A percentile compares a stretch with the other conserved stretches of the same genome.
Evolutionary conservation across 495 filamentous ascomycete genomes (phyloP).

Genomic region (Neurospora sp.): DNA sequence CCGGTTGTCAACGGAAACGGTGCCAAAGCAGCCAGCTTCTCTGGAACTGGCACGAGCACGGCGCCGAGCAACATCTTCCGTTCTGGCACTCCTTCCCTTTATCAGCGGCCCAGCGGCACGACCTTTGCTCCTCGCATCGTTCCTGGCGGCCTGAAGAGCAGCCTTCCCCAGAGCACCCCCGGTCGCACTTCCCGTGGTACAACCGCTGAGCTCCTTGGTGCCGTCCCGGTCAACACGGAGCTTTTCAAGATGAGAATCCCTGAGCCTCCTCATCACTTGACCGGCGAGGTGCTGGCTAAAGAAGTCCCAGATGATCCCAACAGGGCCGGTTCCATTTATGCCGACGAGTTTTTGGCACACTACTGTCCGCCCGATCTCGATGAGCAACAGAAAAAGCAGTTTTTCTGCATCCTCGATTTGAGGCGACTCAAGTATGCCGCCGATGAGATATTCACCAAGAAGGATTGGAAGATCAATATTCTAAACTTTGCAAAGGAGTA

Average conservation of each 20-base stretch:
- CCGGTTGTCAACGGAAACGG: neutral
- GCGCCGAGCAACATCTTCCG: conserved; percentile 31
- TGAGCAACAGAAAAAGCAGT: conserved; percentile 39
- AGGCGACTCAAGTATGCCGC: conserved; percentile 42
- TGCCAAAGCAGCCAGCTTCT: conserved; percentile 16
- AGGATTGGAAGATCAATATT: conserved; percentile 44
- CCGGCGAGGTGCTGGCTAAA: conserved; percentile 35
- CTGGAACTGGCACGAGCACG: conserved; percentile 12
- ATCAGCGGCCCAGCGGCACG: conserved; percentile 18
- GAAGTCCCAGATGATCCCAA: conserved; percentile 33
- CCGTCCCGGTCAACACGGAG: conserved; percentile 26
- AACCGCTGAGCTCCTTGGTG: conserved; percentile 16
- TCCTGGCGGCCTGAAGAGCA: conserved; percentile 17
- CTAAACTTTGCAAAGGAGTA: conserved; percentile 43
- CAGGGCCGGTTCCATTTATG: conserved; percentile 35
- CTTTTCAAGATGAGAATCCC: conserved; percentile 39
- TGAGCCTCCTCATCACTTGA: conserved; percentile 33
- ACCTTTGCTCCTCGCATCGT: conserved; percentile 31
- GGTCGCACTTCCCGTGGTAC: conserved; percentile 18
- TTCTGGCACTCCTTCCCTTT: conserved; percentile 20
- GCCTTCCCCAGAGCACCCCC: conserved; percentile 27
- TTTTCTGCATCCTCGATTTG: conserved; percentile 43
- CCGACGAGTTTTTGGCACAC: conserved; percentile 38
- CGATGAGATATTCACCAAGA: conserved; percentile 40
- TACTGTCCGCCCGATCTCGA: conserved; percentile 38